Conservation (phyloP, 2,329 filamentous ascomycete species). For the Penicillium sp. region DNA sequence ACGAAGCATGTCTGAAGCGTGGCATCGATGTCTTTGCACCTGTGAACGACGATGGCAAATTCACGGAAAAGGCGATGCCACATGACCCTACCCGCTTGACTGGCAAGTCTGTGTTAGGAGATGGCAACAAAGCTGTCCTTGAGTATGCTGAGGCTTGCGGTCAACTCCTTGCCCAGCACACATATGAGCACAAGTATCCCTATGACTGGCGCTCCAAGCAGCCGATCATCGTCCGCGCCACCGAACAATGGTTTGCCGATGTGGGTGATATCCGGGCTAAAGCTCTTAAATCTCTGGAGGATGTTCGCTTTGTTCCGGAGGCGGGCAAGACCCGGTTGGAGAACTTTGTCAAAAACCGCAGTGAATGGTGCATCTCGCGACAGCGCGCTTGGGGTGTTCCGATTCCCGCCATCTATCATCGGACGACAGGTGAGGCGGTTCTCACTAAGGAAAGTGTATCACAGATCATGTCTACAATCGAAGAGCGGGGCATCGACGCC, state of each 20-base stretch:
- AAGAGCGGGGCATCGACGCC: slow-evolving; percentile 76
- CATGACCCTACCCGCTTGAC: slow-evolving; percentile 64
- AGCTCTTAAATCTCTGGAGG: slow-evolving; percentile 66
- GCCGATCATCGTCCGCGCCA: slow-evolving; percentile 86
- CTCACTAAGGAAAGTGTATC: slow-evolving; percentile 75
- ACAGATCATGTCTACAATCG: slow-evolving; percentile 78
- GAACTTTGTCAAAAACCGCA: slow-evolving; percentile 82
- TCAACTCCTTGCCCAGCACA: slow-evolving; percentile 66
- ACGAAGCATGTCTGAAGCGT: slow-evolving; percentile 70
- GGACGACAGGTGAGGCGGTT: slow-evolving; percentile 67
- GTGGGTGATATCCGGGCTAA: slow-evolving; percentile 76
- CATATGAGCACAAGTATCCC: slow-evolving; percentile 86
- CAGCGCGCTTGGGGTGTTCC: slow-evolving; percentile 96
- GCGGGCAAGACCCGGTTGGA: slow-evolving; percentile 71
- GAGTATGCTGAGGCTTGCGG: slow-evolving; percentile 60
- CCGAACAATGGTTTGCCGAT: slow-evolving; percentile 97
- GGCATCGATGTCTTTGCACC: slow-evolving; percentile 76
- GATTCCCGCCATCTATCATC: slow-evolving; percentile 83
- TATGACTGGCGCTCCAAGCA: slow-evolving; percentile 97
- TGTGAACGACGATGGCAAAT: slow-evolving; percentile 75
- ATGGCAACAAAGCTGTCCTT: slow-evolving; percentile 68
- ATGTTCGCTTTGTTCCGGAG: slow-evolving; percentile 76
- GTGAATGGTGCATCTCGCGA: slow-evolving; percentile 96
- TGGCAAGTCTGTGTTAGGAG: slow-evolving; percentile 68
- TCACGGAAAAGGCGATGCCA: slow-evolving; percentile 76